Evolutionary conservation across 2,329 filamentous ascomycete genomes (phyloP).

Genomic region (Lachnellula suecica): DNA sequence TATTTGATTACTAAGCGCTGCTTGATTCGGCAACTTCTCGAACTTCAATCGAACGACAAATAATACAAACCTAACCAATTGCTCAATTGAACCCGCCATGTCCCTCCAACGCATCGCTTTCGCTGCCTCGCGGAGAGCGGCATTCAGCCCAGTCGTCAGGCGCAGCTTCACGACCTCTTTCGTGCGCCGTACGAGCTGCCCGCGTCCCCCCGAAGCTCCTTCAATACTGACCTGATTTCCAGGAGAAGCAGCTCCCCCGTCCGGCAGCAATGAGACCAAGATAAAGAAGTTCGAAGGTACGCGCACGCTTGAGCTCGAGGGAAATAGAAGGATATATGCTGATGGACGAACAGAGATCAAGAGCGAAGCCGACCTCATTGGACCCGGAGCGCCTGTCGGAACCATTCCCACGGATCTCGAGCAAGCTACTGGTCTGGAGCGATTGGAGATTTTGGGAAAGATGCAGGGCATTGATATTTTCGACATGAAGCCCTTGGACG

Average conservation of each 20-base stretch:
- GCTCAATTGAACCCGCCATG: conserved; percentile 45
- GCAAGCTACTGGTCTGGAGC: conserved; percentile 95
- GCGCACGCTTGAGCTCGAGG: conserved; percentile 4
- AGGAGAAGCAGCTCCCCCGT: conserved; percentile 28
- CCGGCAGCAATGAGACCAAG: conserved; percentile 24
- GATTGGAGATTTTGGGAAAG: conserved; percentile 98
- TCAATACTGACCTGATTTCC: conserved; percentile 7
- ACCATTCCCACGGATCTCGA: conserved; percentile 91
- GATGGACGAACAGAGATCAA: conserved; percentile 68
- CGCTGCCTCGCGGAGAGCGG: conserved; percentile 59
- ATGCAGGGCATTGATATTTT: conserved; percentile 98
- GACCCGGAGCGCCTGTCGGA: conserved; percentile 78
- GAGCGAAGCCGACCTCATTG: conserved; percentile 76
- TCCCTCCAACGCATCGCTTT: conserved; percentile 64
- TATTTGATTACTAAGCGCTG: background rate
- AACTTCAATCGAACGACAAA: conserved; percentile 3
- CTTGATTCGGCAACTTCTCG: background rate
- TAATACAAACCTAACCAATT: conserved; percentile 2
- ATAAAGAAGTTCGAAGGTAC: conserved; percentile 35
- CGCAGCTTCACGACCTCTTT: conserved; percentile 61
- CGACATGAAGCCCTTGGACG: conserved; percentile 95
- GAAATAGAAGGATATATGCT: conserved; percentile 12
- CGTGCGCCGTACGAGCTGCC: conserved; percentile 54
- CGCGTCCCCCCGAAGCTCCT: conserved; percentile 27
- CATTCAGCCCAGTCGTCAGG: conserved; percentile 50